A percentile compares a stretch with the other conserved stretches of the same genome.
These are phyloP conservation scores for Scheffersomyces ergatensis DNA, from an alignment of 805 yeast genomes.

Conservation along the genomic window DNA sequence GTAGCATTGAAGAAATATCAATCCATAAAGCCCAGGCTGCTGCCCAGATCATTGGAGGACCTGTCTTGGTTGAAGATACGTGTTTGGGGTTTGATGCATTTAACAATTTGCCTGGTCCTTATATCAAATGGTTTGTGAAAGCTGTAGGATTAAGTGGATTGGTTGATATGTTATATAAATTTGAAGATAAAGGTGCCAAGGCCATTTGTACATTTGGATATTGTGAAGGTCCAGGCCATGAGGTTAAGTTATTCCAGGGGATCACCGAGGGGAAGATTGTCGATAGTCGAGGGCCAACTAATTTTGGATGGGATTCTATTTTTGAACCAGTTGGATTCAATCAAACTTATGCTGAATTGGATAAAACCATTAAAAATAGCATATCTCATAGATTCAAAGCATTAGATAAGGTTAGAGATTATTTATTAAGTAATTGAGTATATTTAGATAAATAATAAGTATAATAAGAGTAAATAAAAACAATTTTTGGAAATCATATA, in stretches of 20 bases:
- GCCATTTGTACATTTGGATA: constrained; percentile 93
- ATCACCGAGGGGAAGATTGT: constrained; percentile 80
- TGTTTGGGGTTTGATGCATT: constrained; percentile 81
- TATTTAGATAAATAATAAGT: no score
- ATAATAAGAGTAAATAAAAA: no score
- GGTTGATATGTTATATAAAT: constrained; percentile 73
- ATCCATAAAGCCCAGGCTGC: constrained; percentile 77
- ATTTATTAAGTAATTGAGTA: constrained; percentile 25
- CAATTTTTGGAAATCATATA: no score
- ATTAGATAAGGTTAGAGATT: constrained; percentile 64
- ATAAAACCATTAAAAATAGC: constrained; percentile 66
- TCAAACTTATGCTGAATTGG: constrained; percentile 83
- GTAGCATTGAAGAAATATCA: constrained; percentile 78
- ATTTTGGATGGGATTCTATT: constrained; percentile 93
- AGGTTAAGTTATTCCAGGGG: constrained; percentile 82
- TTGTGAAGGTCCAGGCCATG: constrained; percentile 75
- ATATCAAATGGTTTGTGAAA: constrained; percentile 86
- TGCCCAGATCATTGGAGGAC: constrained; percentile 60
- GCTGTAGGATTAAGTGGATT: constrained; percentile 74
- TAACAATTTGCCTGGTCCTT: constrained; percentile 89
- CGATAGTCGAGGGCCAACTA: constrained; percentile 68
- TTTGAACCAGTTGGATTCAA: constrained; percentile 78
- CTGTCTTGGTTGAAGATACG: constrained; percentile 94
- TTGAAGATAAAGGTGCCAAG: constrained; percentile 78
- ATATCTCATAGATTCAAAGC: constrained; percentile 91